Base-by-base conservation (phyloP, 2,329 filamentous ascomycete species). In the Colletotrichum eremochloae region DNA sequence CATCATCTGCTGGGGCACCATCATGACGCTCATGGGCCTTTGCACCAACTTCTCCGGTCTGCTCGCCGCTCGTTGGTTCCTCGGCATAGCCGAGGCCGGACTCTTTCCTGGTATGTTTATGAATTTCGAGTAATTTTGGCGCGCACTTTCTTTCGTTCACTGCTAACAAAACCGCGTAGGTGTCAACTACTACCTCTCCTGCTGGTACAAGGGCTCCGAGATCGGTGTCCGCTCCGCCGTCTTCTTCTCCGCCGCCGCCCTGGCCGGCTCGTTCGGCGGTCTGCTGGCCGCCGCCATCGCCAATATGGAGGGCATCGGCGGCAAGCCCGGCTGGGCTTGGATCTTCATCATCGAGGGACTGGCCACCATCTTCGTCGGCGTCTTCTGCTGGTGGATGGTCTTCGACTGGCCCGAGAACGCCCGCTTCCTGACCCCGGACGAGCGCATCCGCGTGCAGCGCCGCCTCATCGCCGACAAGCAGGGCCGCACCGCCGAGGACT, bases 321-420 rank as follows among this genome's bases (percentile, higher is more conserved):
- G 85, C 8, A 80, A 80, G 48, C 77, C 82, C 0, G 88, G 88
- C 11, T 91, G 88, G 88, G 85, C 86, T 2, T 91, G 86, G 89
- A 90, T 90, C 68, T 90, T 90, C 69, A 89, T 92, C 71, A 83
- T 92, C 29, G 90, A 93, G 81, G 93, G 93, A 5, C 81, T 94
- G 0, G 84, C 88, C 0, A 94, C 93, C 0, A 85, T 94, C 1
- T 1, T 93, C 1, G 85, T 93, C 7, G 93, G 92, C 1, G 70
- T 91, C 5, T 81, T 85, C 1, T 91, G 89, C 7, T 94, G 91
- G 82, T 94, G 90, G 89, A 86, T 92, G 82, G 92, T 95, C 3
- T 89, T 93, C 76, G 93, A 96, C 78, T 96, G 94, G 79, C 94
- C 94, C 0, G 92, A 94, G 75, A 86, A 91, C 58, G 93, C 93